Conservation (phyloP, 305 asterid species). For the Rubia tinctorum region DNA sequence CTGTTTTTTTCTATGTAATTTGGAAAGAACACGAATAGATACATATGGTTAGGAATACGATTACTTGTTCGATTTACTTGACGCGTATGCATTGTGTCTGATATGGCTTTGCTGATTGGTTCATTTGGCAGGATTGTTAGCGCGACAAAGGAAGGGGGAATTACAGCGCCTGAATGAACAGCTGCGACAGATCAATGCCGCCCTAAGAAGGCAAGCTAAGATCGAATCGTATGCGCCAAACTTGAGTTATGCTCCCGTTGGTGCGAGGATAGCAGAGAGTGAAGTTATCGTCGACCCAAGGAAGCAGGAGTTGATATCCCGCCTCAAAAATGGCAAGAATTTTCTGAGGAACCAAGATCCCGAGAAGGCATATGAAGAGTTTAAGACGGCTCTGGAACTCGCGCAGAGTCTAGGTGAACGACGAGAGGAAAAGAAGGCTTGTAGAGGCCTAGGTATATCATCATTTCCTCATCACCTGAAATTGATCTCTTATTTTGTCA, state of each 20-base stretch:
- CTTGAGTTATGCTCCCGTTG: conserved; percentile 68
- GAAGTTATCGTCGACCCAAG: conserved; percentile 87
- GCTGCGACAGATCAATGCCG: conserved; percentile 88
- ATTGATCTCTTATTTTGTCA: neutral
- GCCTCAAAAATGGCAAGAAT: conserved; percentile 78
- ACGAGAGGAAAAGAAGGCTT: conserved; percentile 94
- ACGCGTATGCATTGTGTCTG: neutral
- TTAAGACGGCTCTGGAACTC: conserved; percentile 78
- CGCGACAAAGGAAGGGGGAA: conserved; percentile 90
- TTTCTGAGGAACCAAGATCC: conserved; percentile 82
- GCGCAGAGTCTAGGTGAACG: conserved; percentile 75
- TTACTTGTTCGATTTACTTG: neutral
- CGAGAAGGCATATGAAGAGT: conserved; percentile 77
- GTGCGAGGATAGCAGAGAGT: conserved; percentile 63
- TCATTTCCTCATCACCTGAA: neutral
- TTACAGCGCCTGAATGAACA: conserved; percentile 82
- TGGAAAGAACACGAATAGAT: neutral
- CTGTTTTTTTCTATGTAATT: neutral
- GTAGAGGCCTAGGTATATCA: conserved; percentile 88
- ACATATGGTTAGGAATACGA: neutral
- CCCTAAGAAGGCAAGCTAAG: conserved; percentile 93
- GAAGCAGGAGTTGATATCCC: conserved; percentile 71
- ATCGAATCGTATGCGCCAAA: conserved; percentile 86
- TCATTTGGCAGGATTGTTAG: conserved; percentile 58
- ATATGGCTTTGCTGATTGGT: neutral